Evolutionary conservation across 2,329 filamentous ascomycete genomes (phyloP).

Genomic region (Penicillium occitanis): DNA sequence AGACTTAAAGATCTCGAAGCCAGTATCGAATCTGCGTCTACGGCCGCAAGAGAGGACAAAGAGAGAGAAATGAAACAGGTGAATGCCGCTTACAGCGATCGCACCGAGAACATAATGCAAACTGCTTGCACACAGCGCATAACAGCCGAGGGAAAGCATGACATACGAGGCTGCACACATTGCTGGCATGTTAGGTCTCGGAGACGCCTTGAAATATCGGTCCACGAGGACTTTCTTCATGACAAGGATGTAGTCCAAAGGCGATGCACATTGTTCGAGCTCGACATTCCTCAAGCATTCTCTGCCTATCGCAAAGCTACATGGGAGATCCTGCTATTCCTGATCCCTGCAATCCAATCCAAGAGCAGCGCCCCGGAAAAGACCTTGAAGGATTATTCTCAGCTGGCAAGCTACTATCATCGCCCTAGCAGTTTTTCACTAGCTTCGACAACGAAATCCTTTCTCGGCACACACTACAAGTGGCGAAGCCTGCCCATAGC

Average conservation of each 20-base stretch:
- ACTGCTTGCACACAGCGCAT: slow-evolving; percentile 34
- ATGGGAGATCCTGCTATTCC: slow-evolving; percentile 47
- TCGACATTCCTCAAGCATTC: slow-evolving; percentile 48
- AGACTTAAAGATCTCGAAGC: neutral
- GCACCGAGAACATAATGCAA: slow-evolving; percentile 36
- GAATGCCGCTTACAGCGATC: slow-evolving; percentile 38
- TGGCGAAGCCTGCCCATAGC: slow-evolving; percentile 42
- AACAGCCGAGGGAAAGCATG: slow-evolving; percentile 30
- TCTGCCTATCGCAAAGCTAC: slow-evolving; percentile 54
- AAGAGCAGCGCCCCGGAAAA: neutral
- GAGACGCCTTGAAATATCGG: slow-evolving; percentile 45
- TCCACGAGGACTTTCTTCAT: slow-evolving; percentile 55
- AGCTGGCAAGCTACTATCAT: neutral
- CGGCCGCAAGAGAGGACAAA: neutral
- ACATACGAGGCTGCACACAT: slow-evolving; percentile 44
- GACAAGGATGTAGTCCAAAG: slow-evolving; percentile 27
- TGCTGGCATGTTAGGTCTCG: slow-evolving; percentile 42
- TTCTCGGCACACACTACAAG: slow-evolving; percentile 51
- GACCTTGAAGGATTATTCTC: neutral
- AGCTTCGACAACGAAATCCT: slow-evolving; percentile 50
- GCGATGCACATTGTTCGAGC: slow-evolving; percentile 50
- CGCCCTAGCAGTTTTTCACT: slow-evolving; percentile 34
- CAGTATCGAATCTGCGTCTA: neutral
- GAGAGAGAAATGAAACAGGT: slow-evolving; percentile 30
- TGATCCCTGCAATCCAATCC: slow-evolving; percentile 25